These are phyloP conservation scores for Thelephora terrestris DNA, from an alignment of 1,284 basidiomycete species.

Conservation along the genomic window DNA sequence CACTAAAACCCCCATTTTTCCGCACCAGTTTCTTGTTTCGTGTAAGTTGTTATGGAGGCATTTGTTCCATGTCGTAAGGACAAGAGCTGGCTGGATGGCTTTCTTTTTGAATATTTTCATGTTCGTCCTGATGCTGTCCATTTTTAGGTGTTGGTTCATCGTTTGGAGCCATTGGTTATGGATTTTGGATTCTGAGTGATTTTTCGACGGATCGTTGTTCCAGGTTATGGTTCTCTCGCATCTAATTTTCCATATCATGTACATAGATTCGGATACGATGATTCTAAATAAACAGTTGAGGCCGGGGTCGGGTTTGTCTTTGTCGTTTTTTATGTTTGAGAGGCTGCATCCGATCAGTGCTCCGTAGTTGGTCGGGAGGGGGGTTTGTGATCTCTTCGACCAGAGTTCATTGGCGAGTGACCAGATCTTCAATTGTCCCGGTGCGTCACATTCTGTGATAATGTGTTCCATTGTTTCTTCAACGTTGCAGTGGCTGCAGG, in stretches of 20 bases:
- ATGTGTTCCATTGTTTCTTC: constrained; percentile 26
- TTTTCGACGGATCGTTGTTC: neutral
- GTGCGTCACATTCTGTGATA: constrained; percentile 17
- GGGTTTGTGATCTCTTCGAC: constrained; percentile 2
- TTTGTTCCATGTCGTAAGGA: constrained; percentile 8
- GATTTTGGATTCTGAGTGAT: constrained; percentile 3
- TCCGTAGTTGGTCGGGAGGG: constrained; percentile 9
- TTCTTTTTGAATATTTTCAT: no score
- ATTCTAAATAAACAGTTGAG: constrained; percentile 17
- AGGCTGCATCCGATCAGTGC: neutral
- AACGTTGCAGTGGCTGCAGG: constrained; percentile 17
- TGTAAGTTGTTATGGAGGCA: no score
- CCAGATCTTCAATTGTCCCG: constrained; percentile 19
- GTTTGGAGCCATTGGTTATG: constrained; percentile 6
- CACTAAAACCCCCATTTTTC: no score
- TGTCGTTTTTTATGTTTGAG: no score
- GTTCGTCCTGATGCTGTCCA: no score
- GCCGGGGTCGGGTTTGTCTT: neutral
- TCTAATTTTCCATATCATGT: constrained; percentile 24
- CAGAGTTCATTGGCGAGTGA: constrained; percentile 6
- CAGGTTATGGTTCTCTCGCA: constrained; percentile 15
- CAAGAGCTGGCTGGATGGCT: no score
- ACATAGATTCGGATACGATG: constrained; percentile 18
- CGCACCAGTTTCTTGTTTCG: no score
- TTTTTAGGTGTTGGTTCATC: neutral